A percentile compares a stretch with the other conserved stretches of the same genome.
These are phyloP conservation scores for Leishmania lainsoni DNA, from an alignment of 208 protist genomes.

Conservation along the genomic window DNA sequence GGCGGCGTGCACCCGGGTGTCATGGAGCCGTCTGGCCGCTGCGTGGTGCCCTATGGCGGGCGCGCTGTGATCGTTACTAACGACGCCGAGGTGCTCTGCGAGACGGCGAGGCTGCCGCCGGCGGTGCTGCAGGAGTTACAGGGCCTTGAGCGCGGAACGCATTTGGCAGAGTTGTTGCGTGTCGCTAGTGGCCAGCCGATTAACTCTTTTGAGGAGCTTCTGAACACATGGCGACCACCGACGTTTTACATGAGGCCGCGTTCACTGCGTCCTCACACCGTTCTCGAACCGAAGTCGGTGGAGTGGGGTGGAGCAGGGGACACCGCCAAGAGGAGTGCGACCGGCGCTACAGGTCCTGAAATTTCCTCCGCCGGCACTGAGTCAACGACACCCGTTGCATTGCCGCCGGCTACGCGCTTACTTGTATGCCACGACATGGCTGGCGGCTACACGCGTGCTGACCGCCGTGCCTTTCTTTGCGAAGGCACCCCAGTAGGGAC, in stretches of 20 bases:
- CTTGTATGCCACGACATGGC: constrained; percentile 87
- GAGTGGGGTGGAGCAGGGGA: constrained; percentile 7
- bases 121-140: constrained; percentile 15
- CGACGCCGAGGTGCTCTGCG: constrained; percentile 54
- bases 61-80: constrained; percentile 36
- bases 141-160: constrained; percentile 22
- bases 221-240: constrained; percentile 20
- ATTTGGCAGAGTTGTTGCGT: constrained; percentile 23
- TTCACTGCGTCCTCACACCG: constrained; percentile 11
- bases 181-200: constrained; percentile 35
- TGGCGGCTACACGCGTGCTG: constrained; percentile 60
- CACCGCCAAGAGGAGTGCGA: not conserved
- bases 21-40: constrained; percentile 50
- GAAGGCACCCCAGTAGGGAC: constrained; percentile 6
- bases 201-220: constrained; percentile 37
- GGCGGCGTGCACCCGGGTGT: constrained; percentile 45
- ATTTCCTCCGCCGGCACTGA: not conserved
- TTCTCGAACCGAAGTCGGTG: not conserved
- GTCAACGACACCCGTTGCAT: not conserved
- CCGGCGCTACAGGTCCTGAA: not conserved
- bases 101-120: constrained; percentile 29
- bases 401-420: constrained; percentile 19
- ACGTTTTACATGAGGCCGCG: constrained; percentile 21
- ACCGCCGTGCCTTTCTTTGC: constrained; percentile 45
- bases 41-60: constrained; percentile 60